A percentile compares a stretch with the other conserved stretches of the same genome.
These are phyloP conservation scores for Leccinum olivaceopallidum DNA, from an alignment of 768 basidiomycete species.

Conservation along the genomic window DNA sequence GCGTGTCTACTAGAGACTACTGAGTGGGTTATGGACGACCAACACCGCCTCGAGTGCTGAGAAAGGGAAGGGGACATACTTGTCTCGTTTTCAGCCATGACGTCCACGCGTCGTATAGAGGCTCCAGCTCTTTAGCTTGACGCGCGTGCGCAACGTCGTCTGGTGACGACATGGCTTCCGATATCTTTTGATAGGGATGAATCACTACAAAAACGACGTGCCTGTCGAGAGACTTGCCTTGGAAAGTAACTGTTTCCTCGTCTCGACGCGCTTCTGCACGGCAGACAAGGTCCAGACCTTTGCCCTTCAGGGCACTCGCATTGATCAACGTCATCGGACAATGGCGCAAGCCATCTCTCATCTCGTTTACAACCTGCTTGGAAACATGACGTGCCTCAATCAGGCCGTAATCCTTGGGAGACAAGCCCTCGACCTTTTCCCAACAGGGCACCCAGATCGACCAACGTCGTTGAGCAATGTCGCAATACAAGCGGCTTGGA, in stretches of 20 bases:
- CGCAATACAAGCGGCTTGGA: too few species aligned
- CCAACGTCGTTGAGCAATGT: too few species aligned
- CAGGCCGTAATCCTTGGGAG: too few species aligned
- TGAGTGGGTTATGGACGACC: slow-evolving; percentile 24
- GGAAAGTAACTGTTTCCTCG: slow-evolving; percentile 44
- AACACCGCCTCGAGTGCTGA: not conserved
- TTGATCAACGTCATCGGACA: too few species aligned
- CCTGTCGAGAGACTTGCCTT: slow-evolving; percentile 37
- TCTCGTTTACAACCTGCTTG: too few species aligned
- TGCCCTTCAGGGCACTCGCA: too few species aligned
- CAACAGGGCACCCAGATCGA: too few species aligned
- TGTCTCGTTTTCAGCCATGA: slow-evolving; percentile 55
- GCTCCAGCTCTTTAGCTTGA: slow-evolving; percentile 67
- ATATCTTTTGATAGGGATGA: slow-evolving; percentile 39
- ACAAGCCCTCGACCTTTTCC: too few species aligned
- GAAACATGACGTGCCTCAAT: too few species aligned
- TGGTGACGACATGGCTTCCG: slow-evolving; percentile 50
- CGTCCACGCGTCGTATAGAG: slow-evolving; percentile 68
- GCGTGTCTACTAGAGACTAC: slow-evolving; percentile 69
- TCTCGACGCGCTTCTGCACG: slow-evolving; percentile 54
- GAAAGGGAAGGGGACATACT: slow-evolving; percentile 41
- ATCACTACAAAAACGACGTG: not conserved
- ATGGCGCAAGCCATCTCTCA: too few species aligned
- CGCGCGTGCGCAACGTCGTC: slow-evolving; percentile 61
- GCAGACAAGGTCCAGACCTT: too few species aligned